Conservation (phyloP, 164 flowering plant genomes). For the Berberis vulgaris region DNA sequence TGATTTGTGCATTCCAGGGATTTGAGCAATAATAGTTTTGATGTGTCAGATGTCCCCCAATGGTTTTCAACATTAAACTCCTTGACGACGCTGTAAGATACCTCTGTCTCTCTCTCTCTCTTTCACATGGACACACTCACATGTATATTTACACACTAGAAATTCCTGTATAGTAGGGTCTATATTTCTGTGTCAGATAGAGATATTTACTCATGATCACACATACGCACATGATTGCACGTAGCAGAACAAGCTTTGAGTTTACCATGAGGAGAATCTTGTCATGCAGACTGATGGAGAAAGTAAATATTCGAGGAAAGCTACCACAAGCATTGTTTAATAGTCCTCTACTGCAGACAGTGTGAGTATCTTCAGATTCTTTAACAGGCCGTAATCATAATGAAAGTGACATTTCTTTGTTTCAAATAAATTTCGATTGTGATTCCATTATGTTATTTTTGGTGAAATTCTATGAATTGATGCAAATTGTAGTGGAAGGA, state of each 20-base stretch:
- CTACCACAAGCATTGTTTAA: constrained; percentile 51
- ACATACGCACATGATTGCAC: neutral
- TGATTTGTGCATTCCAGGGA: constrained; percentile 36
- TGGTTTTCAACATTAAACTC: constrained; percentile 78
- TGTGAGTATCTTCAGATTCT: constrained; percentile 38
- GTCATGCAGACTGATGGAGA: constrained; percentile 47
- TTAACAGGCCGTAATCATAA: too few species aligned
- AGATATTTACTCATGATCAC: constrained; percentile 3
- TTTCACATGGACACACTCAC: too few species aligned
- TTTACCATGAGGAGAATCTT: too few species aligned
- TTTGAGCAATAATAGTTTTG: constrained; percentile 78
- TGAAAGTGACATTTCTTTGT: too few species aligned
- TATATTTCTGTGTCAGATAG: neutral
- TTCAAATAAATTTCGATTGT: too few species aligned
- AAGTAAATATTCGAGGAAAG: constrained; percentile 50
- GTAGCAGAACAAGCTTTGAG: neutral
- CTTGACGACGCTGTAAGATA: constrained; percentile 78
- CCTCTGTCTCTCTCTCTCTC: neutral
- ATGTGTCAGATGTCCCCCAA: constrained; percentile 49
- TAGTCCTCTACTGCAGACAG: constrained; percentile 65
- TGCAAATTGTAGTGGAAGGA: too few species aligned
- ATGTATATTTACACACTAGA: too few species aligned
- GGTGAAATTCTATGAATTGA: too few species aligned
- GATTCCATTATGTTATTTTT: too few species aligned
- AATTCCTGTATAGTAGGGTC: too few species aligned